phyloP scores from a whole-genome alignment of 1,139 yeast genomes.

The Lodderomyces parapsilosis region DNA sequence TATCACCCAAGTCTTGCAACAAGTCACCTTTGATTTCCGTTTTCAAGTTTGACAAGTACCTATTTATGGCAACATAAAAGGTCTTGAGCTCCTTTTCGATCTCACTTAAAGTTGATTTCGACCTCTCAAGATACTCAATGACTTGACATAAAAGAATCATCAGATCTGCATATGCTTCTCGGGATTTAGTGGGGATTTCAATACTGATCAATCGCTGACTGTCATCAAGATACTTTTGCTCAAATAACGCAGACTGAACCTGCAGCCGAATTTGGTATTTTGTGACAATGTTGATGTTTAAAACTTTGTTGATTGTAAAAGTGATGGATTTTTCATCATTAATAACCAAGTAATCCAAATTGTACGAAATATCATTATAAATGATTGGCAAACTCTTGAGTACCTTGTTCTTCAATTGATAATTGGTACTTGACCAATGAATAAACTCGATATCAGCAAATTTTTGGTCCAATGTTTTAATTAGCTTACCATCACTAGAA shows the following conservation, averaged over 20 bases:
- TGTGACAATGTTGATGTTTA: slow-evolving; percentile 23
- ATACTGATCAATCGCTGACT: slow-evolving; percentile 16
- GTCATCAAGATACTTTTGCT: slow-evolving; percentile 26
- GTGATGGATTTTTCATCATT: slow-evolving; percentile 24
- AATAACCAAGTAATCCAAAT: slow-evolving; percentile 26
- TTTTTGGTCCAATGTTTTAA: slow-evolving; percentile 22
- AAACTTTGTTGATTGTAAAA: slow-evolving; percentile 32
- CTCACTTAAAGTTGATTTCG: slow-evolving; percentile 38
- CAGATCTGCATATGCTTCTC: slow-evolving; percentile 20
- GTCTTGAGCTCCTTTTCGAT: slow-evolving; percentile 40
- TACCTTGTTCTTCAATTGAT: slow-evolving; percentile 26
- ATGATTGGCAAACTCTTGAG: slow-evolving; percentile 27
- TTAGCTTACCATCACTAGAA: slow-evolving; percentile 46
- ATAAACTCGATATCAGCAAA: slow-evolving; percentile 23
- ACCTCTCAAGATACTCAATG: slow-evolving; percentile 26
- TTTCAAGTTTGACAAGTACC: slow-evolving; percentile 24
- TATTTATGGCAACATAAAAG: slow-evolving; percentile 39
- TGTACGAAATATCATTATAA: slow-evolving; percentile 3
- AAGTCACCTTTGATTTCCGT: slow-evolving; percentile 7
- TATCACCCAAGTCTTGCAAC: slow-evolving; percentile 37
- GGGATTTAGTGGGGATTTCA: slow-evolving; percentile 11
- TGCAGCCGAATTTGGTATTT: slow-evolving; percentile 15
- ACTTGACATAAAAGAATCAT: slow-evolving; percentile 32
- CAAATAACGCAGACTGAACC: slow-evolving; percentile 23
- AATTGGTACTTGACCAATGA: slow-evolving; percentile 22